Conservation (phyloP, 768 basidiomycete species). For the Xanthoconium purpureum region DNA sequence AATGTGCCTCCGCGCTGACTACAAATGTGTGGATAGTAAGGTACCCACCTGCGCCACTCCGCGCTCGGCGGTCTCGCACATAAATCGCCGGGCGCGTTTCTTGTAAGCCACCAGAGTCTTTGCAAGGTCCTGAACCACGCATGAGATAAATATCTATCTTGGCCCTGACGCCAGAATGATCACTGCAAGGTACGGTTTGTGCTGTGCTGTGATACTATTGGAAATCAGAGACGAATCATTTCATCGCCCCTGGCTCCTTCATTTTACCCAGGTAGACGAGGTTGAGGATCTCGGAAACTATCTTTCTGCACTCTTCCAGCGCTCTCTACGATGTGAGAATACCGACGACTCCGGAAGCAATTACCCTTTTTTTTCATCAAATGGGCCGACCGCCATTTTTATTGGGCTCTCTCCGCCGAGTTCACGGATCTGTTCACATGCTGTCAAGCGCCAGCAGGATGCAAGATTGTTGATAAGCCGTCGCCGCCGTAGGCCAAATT, state of each 20-base stretch:
- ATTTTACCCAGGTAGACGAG: neutral
- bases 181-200: neutral
- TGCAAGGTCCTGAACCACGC: neutral
- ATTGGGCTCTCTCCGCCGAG: neutral
- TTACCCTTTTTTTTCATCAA: neutral
- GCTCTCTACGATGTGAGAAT: constrained; percentile 5
- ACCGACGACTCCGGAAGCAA: neutral
- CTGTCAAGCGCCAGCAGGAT: neutral
- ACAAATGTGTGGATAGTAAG: neutral
- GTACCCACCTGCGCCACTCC: neutral
- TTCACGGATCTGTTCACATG: neutral
- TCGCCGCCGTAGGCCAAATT: neutral
- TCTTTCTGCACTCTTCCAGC: neutral
- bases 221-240: neutral
- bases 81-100: too few species aligned
- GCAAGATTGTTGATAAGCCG: neutral
- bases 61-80: neutral
- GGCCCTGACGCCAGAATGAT: neutral
- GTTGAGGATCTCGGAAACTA: neutral
- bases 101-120: neutral
- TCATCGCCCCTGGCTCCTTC: neutral
- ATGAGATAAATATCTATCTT: neutral
- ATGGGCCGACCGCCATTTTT: neutral
- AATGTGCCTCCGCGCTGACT: neutral
- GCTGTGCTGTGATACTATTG: neutral